Evolutionary conservation across 2,329 filamentous ascomycete species (phyloP), one percentile per base, ranked within the genome.

Genomic region (Tolypocladium capitatum): DNA sequence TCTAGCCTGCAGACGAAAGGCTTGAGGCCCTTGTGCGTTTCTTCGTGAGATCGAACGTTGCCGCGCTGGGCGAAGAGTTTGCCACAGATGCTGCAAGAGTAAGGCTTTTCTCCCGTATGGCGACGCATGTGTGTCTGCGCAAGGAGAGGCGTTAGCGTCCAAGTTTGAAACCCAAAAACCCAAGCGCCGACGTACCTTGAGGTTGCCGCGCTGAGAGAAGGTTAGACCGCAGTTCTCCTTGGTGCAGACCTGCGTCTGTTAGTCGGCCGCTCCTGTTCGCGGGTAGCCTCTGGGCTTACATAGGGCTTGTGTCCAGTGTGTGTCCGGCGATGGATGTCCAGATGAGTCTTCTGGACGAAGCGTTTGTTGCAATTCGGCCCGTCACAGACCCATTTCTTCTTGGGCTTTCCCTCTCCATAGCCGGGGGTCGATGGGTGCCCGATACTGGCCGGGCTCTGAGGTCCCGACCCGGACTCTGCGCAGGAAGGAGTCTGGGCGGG

Each of bases 281-380:
- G 14, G 0, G 38, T 24, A 1, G 32, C 14, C 10, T 43, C 2
- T 41, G 9, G 13, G 71, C 86, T 73, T 70, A 94, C 84, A 63
- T 91, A 96, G 51, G 91, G 91, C 63, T 89, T 92, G 47, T 85
- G 81, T 16, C 92, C 92, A 2, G 87, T 95, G 65, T 98, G 92
- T 5, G 85, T 83, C 53, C 90, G 78, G 42, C 79, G 81, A 63
- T 98, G 92, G 44, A 94, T 96, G 51, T 92, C 85, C 11, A 96
- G 75, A 58, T 97, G 91, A 1, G 90, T 95, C 68, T 91, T 94
- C 61, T 97, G 91, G 50, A 80, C 80, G 64, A 96, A 97, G 52
- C 76, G 80, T 70, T 92, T 94, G 56, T 74, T 72, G 64, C 91
- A 97, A 36, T 78, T 78, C 8, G 80, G 75, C 35, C 88, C 74